Conservation (phyloP, 768 basidiomycete genomes). For the Calocera viscosa region DNA sequence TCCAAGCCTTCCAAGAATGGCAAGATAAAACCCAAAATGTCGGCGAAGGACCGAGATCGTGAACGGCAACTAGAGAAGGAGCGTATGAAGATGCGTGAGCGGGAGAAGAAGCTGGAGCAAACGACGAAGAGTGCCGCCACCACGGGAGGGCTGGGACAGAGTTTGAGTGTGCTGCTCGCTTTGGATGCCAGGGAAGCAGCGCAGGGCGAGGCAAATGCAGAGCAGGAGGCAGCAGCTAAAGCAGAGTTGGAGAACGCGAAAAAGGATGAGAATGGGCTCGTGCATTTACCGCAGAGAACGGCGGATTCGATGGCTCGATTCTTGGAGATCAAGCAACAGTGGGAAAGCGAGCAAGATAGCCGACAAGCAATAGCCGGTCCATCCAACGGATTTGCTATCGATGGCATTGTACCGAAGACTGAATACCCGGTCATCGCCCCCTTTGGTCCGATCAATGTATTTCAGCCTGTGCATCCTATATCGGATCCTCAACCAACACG, state of each 20-base stretch:
- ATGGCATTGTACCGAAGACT: neutral
- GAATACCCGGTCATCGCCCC: neutral
- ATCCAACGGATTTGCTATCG: constrained; percentile 8
- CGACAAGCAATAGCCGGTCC: constrained; percentile 16
- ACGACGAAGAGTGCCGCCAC: neutral
- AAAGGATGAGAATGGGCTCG: constrained; percentile 41
- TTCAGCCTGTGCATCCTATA: neutral
- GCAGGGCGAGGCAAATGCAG: constrained; percentile 8
- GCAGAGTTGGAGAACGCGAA: constrained; percentile 7
- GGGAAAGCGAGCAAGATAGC: constrained; percentile 26
- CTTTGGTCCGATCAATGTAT: neutral
- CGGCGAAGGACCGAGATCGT: constrained; percentile 3
- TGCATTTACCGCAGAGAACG: constrained; percentile 46
- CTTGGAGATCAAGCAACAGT: constrained; percentile 42
- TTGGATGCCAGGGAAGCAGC: constrained; percentile 15
- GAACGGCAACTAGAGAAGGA: constrained; percentile 14
- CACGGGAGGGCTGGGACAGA: neutral
- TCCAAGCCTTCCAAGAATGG: constrained; percentile 15
- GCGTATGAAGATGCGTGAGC: neutral
- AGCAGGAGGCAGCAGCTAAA: constrained; percentile 3
- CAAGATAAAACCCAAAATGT: constrained; percentile 14
- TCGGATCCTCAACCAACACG: neutral
- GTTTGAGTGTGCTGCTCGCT: constrained; percentile 12
- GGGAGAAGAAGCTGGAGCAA: constrained; percentile 4
- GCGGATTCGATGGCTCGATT: constrained; percentile 63